Evolutionary conservation across 2,329 filamentous ascomycete genomes (phyloP).

Genomic region (Apiospora malaysiana): DNA sequence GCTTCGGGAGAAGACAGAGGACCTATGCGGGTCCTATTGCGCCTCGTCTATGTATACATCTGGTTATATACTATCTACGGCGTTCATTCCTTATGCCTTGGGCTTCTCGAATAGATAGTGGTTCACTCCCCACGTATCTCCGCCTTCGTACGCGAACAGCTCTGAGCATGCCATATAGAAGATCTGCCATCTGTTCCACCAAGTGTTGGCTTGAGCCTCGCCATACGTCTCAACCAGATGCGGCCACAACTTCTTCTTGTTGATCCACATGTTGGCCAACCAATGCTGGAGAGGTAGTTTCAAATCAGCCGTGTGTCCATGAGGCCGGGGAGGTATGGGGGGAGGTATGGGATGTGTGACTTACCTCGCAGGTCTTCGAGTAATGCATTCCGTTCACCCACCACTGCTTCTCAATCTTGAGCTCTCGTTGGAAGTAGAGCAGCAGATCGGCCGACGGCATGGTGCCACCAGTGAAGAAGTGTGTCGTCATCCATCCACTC

Average conservation of each 20-base stretch:
- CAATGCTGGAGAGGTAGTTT: conserved; percentile 53
- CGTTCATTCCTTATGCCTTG: conserved; percentile 23
- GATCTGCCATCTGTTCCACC: conserved; percentile 75
- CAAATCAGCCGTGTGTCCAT: not conserved
- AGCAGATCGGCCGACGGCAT: conserved; percentile 73
- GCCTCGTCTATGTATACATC: conserved; percentile 9
- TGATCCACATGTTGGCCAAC: conserved; percentile 64
- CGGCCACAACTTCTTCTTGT: conserved; percentile 67
- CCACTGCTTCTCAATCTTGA: conserved; percentile 68
- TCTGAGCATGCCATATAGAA: conserved; percentile 76
- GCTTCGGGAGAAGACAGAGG: not conserved
- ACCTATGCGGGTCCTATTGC: not conserved
- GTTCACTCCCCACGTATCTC: conserved; percentile 71
- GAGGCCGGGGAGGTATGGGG: not conserved
- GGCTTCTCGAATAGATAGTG: conserved; percentile 71
- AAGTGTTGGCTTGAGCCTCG: conserved; percentile 61
- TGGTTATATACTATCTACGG: conserved; percentile 17
- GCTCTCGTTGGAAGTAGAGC: conserved; percentile 68
- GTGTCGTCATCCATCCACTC: conserved; percentile 74
- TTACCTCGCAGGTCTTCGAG: conserved; percentile 70
- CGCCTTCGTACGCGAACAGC: conserved; percentile 68
- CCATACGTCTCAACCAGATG: conserved; percentile 70
- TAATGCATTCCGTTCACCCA: conserved; percentile 75
- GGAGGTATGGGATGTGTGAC: conserved; percentile 27
- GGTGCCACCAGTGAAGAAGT: conserved; percentile 76